A percentile compares a stretch with the other conserved stretches of the same genome.
phyloP scores from a whole-genome alignment of 257 asterid genomes.

The Scutellaria galericulata region DNA sequence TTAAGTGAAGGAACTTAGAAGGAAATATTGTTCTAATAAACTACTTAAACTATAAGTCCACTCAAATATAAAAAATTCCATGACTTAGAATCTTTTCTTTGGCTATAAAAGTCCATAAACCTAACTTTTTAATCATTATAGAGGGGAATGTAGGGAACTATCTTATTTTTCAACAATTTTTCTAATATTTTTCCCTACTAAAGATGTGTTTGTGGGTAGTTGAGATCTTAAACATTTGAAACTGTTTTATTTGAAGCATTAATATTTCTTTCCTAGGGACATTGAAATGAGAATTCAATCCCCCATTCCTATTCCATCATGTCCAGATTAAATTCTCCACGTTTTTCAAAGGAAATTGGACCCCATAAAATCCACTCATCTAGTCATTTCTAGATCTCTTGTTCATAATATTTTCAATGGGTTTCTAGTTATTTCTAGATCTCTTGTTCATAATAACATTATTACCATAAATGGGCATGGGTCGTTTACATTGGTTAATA shows the following conservation, averaged over 20 bases:
- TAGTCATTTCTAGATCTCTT: conserved; percentile 12
- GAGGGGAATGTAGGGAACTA: conserved; percentile 33
- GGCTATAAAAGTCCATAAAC: conserved; percentile 26
- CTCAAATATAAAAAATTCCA: not conserved
- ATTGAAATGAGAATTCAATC: conserved; percentile 27
- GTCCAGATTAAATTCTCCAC: conserved; percentile 50
- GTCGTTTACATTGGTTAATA: conserved; percentile 20
- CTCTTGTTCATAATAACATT: not conserved
- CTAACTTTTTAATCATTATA: conserved; percentile 37
- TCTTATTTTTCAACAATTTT: not conserved
- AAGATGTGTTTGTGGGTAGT: conserved; percentile 35
- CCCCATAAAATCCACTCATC: conserved; percentile 40
- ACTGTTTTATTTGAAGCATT: conserved; percentile 25
- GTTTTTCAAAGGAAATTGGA: conserved; percentile 45
- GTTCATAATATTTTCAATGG: not conserved
- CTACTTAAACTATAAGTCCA: too few species aligned
- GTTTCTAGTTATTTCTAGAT: not conserved
- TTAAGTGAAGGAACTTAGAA: too few species aligned
- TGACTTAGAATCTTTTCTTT: not conserved
- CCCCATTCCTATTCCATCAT: conserved; percentile 39
- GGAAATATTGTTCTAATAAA: too few species aligned
- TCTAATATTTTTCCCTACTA: not conserved
- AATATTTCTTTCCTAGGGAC: conserved; percentile 8
- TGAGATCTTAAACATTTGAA: conserved; percentile 36
- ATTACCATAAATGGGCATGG: conserved; percentile 29